Base-by-base conservation (phyloP, 169 alveolate genomes). In the Eimeria necatrix region DNA sequence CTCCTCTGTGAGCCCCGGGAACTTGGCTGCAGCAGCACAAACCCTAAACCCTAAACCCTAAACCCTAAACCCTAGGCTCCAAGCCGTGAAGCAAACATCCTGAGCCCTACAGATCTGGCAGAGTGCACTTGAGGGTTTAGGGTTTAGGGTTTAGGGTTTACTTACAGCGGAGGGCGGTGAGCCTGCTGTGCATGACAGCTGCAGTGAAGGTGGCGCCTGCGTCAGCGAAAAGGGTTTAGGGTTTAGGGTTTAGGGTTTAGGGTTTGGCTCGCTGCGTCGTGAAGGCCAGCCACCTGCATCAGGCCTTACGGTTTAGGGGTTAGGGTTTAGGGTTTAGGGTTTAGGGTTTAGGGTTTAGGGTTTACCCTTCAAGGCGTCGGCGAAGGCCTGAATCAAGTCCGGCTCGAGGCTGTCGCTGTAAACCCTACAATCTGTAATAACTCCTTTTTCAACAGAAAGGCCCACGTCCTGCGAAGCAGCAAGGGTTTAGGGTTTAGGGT, bases 401-500 rank as follows among this genome's bases (percentile, higher is more conserved):
- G 98, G 97, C 59, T 85, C 68, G 52, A 97, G 92, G 64, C 97
- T 96, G 86, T 97, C 98, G 87, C 97, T 93, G 91, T 71, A 97
- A 12, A 97, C 95, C 68, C 94, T 94, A 26, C 95, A 93, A n/a
- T 91, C 81, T 48, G 94, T 48, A 18, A 97, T 94, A 16, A 74
- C 10, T 41, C 97, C 97, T 0, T 96, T 89, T 71, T 93, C 74
- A 0, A 97, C 98, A 52, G 96, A 93, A 32, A 97, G 81, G 56
- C 96, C 74, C 1, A 97, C 80, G 86, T 97, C 86, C 94, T 88
- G 86, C 7, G 24, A 41, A 48, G 18, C 26, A n/a, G 41, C 10
- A 14, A 9, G 41, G 12, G 41, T 16, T 16, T n/a, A 68, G 83
- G 83, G 73, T 61, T 61, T 61, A 61, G 73, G 73, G 73, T 61